Evolutionary conservation across 1,284 basidiomycete genomes (phyloP).

Genomic region (Sporisorium exsertum): DNA sequence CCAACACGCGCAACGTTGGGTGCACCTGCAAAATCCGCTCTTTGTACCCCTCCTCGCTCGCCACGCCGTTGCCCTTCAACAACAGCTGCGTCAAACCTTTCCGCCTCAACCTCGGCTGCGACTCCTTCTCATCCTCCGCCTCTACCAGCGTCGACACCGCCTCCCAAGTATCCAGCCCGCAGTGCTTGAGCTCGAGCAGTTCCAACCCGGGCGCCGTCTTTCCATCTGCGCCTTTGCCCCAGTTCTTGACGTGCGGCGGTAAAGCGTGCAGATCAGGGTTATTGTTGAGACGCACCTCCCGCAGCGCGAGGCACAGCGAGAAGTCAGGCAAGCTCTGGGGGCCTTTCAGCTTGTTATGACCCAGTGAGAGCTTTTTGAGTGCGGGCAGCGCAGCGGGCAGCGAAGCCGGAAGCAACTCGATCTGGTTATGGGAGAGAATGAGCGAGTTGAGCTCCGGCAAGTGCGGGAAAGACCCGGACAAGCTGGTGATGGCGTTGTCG

Average conservation of each 20-base stretch:
- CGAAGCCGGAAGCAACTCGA: slow-evolving; percentile 52
- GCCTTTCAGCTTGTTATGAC: slow-evolving; percentile 56
- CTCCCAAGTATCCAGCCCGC: slow-evolving; percentile 55
- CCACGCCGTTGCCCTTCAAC: slow-evolving; percentile 57
- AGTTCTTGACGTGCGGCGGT: slow-evolving; percentile 50
- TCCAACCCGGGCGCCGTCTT: slow-evolving; percentile 56
- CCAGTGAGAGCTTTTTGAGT: slow-evolving; percentile 62
- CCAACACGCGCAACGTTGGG: slow-evolving; percentile 51
- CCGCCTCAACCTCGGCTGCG: slow-evolving; percentile 30
- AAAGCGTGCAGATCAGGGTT: slow-evolving; percentile 46
- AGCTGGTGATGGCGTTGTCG: slow-evolving; percentile 50
- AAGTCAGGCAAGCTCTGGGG: slow-evolving; percentile 58
- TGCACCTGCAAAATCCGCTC: slow-evolving; percentile 44
- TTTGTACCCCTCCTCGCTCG: slow-evolving; percentile 34
- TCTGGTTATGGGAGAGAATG: slow-evolving; percentile 62
- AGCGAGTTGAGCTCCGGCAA: slow-evolving; percentile 67
- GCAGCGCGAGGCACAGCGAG: slow-evolving; percentile 52
- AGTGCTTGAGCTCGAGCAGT: slow-evolving; percentile 60
- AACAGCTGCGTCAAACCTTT: slow-evolving; percentile 56
- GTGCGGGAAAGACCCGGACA: slow-evolving; percentile 52
- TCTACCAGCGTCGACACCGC: slow-evolving; percentile 40
- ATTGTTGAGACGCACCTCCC: slow-evolving; percentile 62
- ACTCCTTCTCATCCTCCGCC: slow-evolving; percentile 12
- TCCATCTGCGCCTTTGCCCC: slow-evolving; percentile 63
- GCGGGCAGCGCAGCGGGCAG: slow-evolving; percentile 56